A percentile compares a stretch with the other conserved stretches of the same genome.
Conservation (phyloP, 2,329 filamentous ascomycete genomes). For the Nigrospora sphaerica region DNA sequence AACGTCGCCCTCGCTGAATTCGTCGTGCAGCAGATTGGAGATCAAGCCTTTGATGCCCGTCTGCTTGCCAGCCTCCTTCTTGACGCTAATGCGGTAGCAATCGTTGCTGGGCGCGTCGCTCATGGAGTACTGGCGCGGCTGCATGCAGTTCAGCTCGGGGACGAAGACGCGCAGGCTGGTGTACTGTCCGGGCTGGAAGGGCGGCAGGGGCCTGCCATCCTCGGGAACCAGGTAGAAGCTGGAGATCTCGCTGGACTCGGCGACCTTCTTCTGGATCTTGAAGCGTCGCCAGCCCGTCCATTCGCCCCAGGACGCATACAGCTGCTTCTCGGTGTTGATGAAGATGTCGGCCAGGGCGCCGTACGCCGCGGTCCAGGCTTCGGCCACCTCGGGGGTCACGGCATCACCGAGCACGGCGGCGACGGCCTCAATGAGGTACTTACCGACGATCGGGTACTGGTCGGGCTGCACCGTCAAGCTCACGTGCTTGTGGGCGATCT, state of each 20-base stretch:
- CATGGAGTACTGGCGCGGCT: conserved; percentile 71
- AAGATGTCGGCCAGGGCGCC: conserved; percentile 64
- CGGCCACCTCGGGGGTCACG: conserved; percentile 57
- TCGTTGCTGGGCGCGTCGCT: conserved; percentile 46
- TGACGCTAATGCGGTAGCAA: conserved; percentile 69
- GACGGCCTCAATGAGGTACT: conserved; percentile 61
- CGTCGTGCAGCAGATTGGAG: conserved; percentile 44
- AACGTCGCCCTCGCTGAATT: conserved; percentile 40
- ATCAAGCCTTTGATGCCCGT: conserved; percentile 37
- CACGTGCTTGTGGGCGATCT: conserved; percentile 71
- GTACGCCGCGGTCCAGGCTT: conserved; percentile 69
- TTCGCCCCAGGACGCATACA: conserved; percentile 45
- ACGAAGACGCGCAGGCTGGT: conserved; percentile 58
- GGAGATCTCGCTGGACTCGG: conserved; percentile 53
- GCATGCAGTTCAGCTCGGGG: conserved; percentile 53
- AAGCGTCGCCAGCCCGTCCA: conserved; percentile 46
- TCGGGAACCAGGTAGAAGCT: conserved; percentile 65
- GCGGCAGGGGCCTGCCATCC: conserved; percentile 49
- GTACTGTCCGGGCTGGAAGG: conserved; percentile 66
- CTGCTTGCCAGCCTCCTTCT: conserved; percentile 44
- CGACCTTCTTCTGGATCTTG: conserved; percentile 51
- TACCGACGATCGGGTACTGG: conserved; percentile 65
- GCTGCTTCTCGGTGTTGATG: conserved; percentile 53
- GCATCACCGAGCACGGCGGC: conserved; percentile 59
- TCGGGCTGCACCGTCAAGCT: conserved; percentile 62